A percentile compares a stretch with the other conserved stretches of the same genome.
phyloP scores from a whole-genome alignment of 176 grass and related monocot genomes.

The Triticum turgidum region DNA sequence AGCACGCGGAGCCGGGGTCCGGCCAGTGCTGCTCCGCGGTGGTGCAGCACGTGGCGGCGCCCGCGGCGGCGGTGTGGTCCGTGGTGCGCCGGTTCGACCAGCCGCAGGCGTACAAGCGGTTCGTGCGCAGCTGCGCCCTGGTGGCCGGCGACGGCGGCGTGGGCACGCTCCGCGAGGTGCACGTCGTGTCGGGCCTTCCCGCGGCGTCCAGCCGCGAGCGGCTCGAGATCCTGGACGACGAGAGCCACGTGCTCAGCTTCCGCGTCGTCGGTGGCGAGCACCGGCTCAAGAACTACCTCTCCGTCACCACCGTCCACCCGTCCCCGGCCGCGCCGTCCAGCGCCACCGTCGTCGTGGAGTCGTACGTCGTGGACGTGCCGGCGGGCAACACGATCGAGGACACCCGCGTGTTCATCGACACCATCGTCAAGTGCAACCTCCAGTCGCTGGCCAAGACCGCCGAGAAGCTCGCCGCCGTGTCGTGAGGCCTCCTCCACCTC shows the following conservation, averaged over 20 bases:
- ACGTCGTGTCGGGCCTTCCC: slow-evolving; percentile 83
- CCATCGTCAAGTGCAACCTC: slow-evolving; percentile 98
- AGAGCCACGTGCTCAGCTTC: slow-evolving; percentile 89
- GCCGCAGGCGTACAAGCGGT: slow-evolving; percentile 91
- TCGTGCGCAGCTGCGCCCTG: slow-evolving; percentile 83
- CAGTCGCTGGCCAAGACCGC: slow-evolving; percentile 85
- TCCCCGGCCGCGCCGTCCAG: slow-evolving; percentile 41
- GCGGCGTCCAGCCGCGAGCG: slow-evolving; percentile 79
- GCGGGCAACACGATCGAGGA: slow-evolving; percentile 86
- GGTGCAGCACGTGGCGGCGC: slow-evolving; percentile 80
- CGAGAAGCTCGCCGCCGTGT: slow-evolving; percentile 50
- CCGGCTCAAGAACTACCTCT: slow-evolving; percentile 81
- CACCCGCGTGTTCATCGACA: slow-evolving; percentile 86
- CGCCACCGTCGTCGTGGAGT: slow-evolving; percentile 87
- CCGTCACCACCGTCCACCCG: slow-evolving; percentile 80
- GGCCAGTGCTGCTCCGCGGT: slow-evolving; percentile 85
- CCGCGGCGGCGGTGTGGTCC: slow-evolving; percentile 73
- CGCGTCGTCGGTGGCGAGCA: slow-evolving; percentile 93
- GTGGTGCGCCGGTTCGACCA: slow-evolving; percentile 92
- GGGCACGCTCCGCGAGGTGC: slow-evolving; percentile 88
- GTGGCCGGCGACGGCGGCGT: slow-evolving; percentile 79
- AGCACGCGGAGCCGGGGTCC: slow-evolving; percentile 46
- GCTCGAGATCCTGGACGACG: slow-evolving; percentile 94
- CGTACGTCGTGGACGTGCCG: slow-evolving; percentile 96
- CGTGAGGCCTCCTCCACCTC: slow-evolving; percentile 23